These are phyloP conservation scores for Clathrospora elynae DNA, from an alignment of 2,329 filamentous ascomycete species.

Conservation along the genomic window DNA sequence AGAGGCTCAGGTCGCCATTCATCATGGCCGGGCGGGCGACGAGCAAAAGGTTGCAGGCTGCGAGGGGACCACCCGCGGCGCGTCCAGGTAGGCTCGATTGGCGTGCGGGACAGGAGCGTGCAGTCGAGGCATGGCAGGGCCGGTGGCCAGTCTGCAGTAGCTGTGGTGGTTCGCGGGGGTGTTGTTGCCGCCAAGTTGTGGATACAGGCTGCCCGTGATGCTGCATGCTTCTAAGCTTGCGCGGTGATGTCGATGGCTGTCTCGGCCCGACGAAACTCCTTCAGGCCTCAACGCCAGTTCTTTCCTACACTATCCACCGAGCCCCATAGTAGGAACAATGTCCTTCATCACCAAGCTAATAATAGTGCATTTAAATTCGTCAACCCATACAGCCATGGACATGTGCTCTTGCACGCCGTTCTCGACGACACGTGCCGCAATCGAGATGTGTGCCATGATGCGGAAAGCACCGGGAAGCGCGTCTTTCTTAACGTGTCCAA, in stretches of 20 bases:
- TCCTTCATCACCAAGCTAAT: too few species aligned
- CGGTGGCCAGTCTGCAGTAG: conserved; percentile 35
- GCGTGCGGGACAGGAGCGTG: conserved; percentile 18
- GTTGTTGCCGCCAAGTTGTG: conserved; percentile 25
- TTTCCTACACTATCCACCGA: too few species aligned
- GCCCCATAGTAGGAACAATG: too few species aligned
- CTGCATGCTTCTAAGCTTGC: conserved; percentile 19
- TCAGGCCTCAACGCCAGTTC: too few species aligned
- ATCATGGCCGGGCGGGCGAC: conserved; percentile 58
- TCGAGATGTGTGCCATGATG: too few species aligned
- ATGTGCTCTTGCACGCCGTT: too few species aligned
- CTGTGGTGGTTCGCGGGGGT: conserved; percentile 18
- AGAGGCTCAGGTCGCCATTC: conserved; percentile 91
- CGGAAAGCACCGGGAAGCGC: background rate
- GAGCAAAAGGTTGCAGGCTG: conserved; percentile 28
- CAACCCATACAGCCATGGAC: too few species aligned
- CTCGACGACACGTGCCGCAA: too few species aligned
- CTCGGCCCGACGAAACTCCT: conserved; percentile 17
- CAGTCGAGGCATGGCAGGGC: conserved; percentile 36
- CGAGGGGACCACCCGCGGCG: conserved; percentile 28
- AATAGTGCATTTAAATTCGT: too few species aligned
- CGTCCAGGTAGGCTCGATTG: conserved; percentile 23
- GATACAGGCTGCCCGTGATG: conserved; percentile 22
- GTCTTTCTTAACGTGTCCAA: background rate
- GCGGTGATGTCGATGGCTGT: conserved; percentile 34